Evolutionary conservation across 495 filamentous ascomycete genomes (phyloP).

Genomic region (Penicillium paradoxum): DNA sequence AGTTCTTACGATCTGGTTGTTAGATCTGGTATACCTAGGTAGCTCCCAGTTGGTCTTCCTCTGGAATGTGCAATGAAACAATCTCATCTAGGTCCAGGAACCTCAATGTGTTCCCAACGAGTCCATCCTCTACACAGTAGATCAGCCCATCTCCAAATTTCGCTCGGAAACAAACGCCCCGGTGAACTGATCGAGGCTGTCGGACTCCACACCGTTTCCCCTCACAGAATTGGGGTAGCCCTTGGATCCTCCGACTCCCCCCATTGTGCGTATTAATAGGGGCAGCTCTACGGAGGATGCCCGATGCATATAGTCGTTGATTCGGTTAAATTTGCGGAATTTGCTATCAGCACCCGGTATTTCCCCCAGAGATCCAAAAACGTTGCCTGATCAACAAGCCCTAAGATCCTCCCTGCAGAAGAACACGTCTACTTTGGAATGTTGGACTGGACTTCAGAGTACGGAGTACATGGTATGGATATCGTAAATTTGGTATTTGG

Average conservation of each 20-base stretch:
- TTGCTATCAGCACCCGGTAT: neutral
- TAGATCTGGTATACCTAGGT: too few relatives aligned
- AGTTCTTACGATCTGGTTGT: too few relatives aligned
- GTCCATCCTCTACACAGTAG: too few relatives aligned
- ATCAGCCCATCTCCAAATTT: slow-evolving; percentile 2
- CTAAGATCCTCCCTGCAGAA: neutral
- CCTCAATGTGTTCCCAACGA: too few relatives aligned
- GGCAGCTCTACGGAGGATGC: neutral
- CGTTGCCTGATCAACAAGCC: neutral
- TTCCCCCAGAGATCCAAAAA: neutral
- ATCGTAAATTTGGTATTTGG: slow-evolving; percentile 5
- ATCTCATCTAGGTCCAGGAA: too few relatives aligned
- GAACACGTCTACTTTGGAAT: too few relatives aligned
- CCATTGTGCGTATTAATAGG: neutral
- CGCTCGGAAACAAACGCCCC: slow-evolving; percentile 20
- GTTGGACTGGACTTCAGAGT: neutral
- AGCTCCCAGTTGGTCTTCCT: too few relatives aligned
- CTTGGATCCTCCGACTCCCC: too few relatives aligned
- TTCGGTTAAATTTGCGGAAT: neutral
- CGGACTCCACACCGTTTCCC: slow-evolving; percentile 24
- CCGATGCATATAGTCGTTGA: too few relatives aligned
- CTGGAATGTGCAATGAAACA: neutral
- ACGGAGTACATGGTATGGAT: neutral
- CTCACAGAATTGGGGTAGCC: slow-evolving; percentile 36
- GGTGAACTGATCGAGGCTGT: slow-evolving; percentile 33